Evolutionary conservation across 345 rosid genomes (phyloP).

Genomic region (Eucalyptus cloeziana): DNA sequence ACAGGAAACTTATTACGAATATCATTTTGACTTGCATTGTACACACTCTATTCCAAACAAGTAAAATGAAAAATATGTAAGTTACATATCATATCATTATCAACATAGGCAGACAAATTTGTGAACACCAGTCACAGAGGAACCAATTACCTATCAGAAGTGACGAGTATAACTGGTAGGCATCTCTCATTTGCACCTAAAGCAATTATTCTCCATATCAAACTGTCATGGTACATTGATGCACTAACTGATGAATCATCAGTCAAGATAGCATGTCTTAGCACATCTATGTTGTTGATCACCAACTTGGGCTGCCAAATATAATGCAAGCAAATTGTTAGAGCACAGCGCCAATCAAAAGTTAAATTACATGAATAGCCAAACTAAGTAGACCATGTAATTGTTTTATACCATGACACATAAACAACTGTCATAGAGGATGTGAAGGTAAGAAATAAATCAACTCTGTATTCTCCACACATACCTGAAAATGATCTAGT

Average conservation of each 20-base stretch:
- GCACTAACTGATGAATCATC: conserved; percentile 53
- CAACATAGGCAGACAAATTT: background rate
- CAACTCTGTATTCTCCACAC: background rate
- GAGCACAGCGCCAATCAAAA: background rate
- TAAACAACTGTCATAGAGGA: background rate
- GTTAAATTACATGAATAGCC: background rate
- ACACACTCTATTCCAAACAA: background rate
- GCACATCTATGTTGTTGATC: conserved; percentile 84
- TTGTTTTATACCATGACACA: background rate
- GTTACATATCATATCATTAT: background rate
- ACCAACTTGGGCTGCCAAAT: conserved; percentile 89
- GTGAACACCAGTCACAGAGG: background rate
- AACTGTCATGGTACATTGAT: conserved; percentile 81
- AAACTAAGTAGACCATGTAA: background rate
- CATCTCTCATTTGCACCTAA: conserved; percentile 75
- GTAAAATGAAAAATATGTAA: background rate
- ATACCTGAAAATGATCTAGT: conserved; percentile 77
- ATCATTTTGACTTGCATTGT: background rate
- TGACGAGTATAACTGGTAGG: conserved; percentile 68
- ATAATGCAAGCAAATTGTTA: background rate
- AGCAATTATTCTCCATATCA: conserved; percentile 83
- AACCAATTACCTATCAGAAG: conserved; percentile 68
- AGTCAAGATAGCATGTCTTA: conserved; percentile 49
- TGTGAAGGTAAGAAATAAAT: background rate
- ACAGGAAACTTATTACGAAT: background rate